Evolutionary conservation across 192 early-diverging fungal species (phyloP).

Genomic region (Coemansia sp.): DNA sequence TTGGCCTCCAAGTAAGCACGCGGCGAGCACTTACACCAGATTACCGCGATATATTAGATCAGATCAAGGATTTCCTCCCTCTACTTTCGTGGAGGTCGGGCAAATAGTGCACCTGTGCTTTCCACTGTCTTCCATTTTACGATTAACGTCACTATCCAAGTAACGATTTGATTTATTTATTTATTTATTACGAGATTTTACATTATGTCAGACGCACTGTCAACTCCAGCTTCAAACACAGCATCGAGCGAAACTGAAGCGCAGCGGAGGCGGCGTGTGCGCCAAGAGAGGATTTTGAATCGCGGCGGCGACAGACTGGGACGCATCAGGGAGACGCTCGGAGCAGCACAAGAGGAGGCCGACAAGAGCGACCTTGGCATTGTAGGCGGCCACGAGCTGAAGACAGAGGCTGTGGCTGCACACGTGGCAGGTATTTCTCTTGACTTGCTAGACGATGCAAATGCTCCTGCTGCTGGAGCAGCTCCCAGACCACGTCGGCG

Average conservation of each 20-base stretch:
- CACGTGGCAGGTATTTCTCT: constrained; percentile 19
- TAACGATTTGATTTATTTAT: constrained; percentile 3
- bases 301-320: constrained; percentile 43
- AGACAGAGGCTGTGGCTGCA: constrained; percentile 12
- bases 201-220: constrained; percentile 12
- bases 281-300: constrained; percentile 50
- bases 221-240: not conserved
- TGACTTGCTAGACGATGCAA: constrained; percentile 16
- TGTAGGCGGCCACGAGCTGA: constrained; percentile 44
- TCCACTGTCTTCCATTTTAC: not conserved
- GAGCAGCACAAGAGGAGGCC: constrained; percentile 34
- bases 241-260: constrained; percentile 29
- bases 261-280: constrained; percentile 34
- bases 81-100: not conserved
- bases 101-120: not conserved
- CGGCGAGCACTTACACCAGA: not conserved
- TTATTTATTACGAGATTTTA: not conserved
- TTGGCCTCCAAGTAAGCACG: not conserved
- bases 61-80: not conserved
- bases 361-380: constrained; percentile 22
- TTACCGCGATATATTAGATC: not conserved
- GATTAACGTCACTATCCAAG: not conserved
- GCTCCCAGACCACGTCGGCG: constrained; percentile 25
- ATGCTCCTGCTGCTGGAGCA: not conserved
- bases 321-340: constrained; percentile 42